A percentile compares a stretch with the other conserved stretches of the same genome.
Evolutionary conservation across 2,329 filamentous ascomycete species (phyloP).

Genomic region (Cladosporium cucumerinum): DNA sequence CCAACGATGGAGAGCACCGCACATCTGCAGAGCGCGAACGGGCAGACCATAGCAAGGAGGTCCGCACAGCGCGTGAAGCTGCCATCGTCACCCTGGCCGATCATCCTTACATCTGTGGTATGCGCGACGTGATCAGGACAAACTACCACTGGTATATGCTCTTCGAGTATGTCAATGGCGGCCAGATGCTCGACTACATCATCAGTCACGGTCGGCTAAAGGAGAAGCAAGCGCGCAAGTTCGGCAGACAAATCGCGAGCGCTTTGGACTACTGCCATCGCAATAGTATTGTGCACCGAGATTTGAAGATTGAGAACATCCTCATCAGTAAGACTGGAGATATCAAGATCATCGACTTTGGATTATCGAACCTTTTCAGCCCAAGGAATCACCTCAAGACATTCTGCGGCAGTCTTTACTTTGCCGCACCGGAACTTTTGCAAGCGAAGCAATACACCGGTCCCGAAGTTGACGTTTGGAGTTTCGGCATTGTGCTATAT

Average conservation of each 20-base stretch:
- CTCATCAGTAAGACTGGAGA: constrained; percentile 98
- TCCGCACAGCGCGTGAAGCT: constrained; percentile 89
- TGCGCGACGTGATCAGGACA: constrained; percentile 91
- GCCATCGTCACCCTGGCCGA: constrained; percentile 93
- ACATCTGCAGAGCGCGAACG: constrained; percentile 73
- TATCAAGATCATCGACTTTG: constrained; percentile 99
- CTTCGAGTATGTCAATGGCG: constrained; percentile 97
- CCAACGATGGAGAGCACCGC: constrained; percentile 72
- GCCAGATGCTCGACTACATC: constrained; percentile 99
- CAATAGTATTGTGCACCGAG: constrained; percentile 96
- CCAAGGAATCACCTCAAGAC: constrained; percentile 85
- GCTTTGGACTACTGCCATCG: constrained; percentile 95
- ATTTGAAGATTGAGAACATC: constrained; percentile 98
- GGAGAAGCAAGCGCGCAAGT: constrained; percentile 97
- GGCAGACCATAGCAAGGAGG: constrained; percentile 93
- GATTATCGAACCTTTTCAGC: constrained; percentile 91
- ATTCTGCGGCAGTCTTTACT: constrained; percentile 96
- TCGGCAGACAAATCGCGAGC: constrained; percentile 94
- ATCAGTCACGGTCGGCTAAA: constrained; percentile 97
- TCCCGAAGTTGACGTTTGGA: constrained; percentile 97
- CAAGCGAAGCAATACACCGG: constrained; percentile 94
- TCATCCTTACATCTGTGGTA: constrained; percentile 92
- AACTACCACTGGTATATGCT: constrained; percentile 99
- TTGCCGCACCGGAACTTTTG: constrained; percentile 89
- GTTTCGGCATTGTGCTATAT: constrained; percentile 96